Conservation (phyloP, 2,329 filamentous ascomycete species). For the Aspergillus ustus region DNA sequence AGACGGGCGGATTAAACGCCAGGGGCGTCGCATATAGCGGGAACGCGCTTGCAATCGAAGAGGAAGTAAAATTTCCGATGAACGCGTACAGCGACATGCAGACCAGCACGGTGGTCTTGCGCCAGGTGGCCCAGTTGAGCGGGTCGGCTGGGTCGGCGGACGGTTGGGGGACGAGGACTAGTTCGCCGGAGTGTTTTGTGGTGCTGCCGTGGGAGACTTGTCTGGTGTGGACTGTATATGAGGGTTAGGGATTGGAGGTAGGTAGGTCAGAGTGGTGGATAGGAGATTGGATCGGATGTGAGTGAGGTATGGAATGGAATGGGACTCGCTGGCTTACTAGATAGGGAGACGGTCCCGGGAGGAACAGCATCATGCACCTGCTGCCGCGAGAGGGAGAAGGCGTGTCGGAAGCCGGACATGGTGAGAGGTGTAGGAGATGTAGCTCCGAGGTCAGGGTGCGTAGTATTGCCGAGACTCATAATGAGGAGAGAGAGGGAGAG, state of each 20-base stretch:
- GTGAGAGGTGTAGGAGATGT: not conserved
- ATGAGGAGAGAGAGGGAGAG: too few species aligned
- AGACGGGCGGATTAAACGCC: conserved; percentile 17
- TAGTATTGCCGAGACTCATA: too few species aligned
- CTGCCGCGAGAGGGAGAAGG: conserved; percentile 16
- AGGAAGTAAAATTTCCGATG: conserved; percentile 17
- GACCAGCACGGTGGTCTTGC: conserved; percentile 10
- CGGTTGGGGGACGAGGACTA: conserved; percentile 14
- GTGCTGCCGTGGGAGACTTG: not conserved
- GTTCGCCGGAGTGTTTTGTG: conserved; percentile 12
- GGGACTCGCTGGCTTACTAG: not conserved
- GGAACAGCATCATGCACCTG: conserved; percentile 12
- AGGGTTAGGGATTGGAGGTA: too few species aligned
- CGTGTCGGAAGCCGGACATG: conserved; percentile 17
- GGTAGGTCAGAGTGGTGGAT: not conserved
- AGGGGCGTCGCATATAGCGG: conserved; percentile 18
- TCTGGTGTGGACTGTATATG: conserved; percentile 3
- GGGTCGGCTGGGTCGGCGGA: conserved; percentile 16
- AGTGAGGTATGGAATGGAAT: not conserved
- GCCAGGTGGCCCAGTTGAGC: conserved; percentile 17
- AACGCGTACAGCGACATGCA: conserved; percentile 13
- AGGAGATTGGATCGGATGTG: too few species aligned
- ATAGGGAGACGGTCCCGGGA: conserved; percentile 14
- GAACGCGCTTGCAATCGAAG: conserved; percentile 15
- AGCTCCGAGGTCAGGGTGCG: too few species aligned